Conservation (phyloP, 1,284 basidiomycete genomes). For the Ustilago curta region DNA sequence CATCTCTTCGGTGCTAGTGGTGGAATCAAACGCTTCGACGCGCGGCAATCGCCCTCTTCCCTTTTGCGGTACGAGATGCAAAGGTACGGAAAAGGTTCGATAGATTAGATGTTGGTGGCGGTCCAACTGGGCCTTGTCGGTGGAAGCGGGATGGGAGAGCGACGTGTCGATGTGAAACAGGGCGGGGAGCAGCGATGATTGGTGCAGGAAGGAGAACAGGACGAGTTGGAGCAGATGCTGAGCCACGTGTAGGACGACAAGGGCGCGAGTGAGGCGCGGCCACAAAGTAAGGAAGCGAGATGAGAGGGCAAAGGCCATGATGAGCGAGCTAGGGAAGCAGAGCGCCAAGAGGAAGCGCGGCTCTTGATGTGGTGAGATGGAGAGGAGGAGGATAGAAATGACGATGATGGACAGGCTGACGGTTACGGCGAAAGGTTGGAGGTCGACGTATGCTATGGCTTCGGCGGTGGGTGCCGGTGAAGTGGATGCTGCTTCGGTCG, state of each 20-base stretch:
- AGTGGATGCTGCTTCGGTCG: not conserved
- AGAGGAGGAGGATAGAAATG: slow-evolving; percentile 55
- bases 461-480: not conserved
- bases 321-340: slow-evolving; percentile 51
- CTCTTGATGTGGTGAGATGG: slow-evolving; percentile 69
- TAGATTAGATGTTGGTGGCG: slow-evolving; percentile 36
- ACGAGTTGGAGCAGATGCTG: slow-evolving; percentile 41
- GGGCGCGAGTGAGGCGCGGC: slow-evolving; percentile 21
- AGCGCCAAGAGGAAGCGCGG: slow-evolving; percentile 69
- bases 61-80: slow-evolving; percentile 34
- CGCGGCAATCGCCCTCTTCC: slow-evolving; percentile 7
- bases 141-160: slow-evolving; percentile 6
- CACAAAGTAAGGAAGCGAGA: slow-evolving; percentile 17
- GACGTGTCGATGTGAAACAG: slow-evolving; percentile 35
- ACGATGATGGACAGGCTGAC: slow-evolving; percentile 23
- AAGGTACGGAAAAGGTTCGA: slow-evolving; percentile 46
- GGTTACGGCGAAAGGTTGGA: slow-evolving; percentile 10
- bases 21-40: slow-evolving; percentile 15
- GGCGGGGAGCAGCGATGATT: slow-evolving; percentile 42
- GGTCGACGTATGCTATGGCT: slow-evolving; percentile 12
- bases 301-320: slow-evolving; percentile 36
- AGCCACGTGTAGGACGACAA: slow-evolving; percentile 18
- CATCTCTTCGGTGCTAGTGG: not conserved
- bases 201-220: slow-evolving; percentile 53
- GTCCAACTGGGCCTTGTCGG: not conserved